Base-by-base conservation (phyloP, 225 moss, liverwort and hornwort species). In the Marchantia paleacea region DNA sequence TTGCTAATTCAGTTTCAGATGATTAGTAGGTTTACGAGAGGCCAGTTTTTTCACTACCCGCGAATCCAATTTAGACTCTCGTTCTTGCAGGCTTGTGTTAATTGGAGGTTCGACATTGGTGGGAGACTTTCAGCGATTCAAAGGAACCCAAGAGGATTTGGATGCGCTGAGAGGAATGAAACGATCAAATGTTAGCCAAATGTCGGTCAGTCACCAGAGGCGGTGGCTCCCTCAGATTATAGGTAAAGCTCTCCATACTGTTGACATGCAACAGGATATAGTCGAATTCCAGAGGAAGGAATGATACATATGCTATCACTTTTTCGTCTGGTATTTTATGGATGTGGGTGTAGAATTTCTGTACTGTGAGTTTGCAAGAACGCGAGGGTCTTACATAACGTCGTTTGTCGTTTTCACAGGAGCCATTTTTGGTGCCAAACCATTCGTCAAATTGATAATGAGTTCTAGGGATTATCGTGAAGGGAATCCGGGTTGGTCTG, bases 61-160 rank as follows among this genome's bases (percentile, higher is more conserved):
- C 10, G 30, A 68, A 28, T 39, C 68, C 24, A 31, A 68, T 68
- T 25, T 31, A 50, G 50, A 29, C 6, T 52, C 47, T 65, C 50
- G 14, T 67, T 69, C 19, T 3, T 30, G n/a, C 80, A 80, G 80
- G 73, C n/a, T 80, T 62, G 60, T 80, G 49, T 31, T 80, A n/a
- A 72, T 62, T 25, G 80, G 73, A 62, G 80, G 73, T 18, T 60
- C 73, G 10, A 80, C 73, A 9, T 22, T 73, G 7, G 58, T 52
- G 52, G 80, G 80, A 60, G 80, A 80, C 72, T 80, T 80, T 74
- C 72, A 72, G 28, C 72, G 80, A n/a, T 80, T 80, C 19, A 80
- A 51, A 64, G 80, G 80, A 80, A 51, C 72, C 7, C 72, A 51
- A 50, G 80, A 80, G 49, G 80, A 80, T 50, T 62, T 80, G 24